Conservation (phyloP, 495 filamentous ascomycete genomes). For the Glarea lozoyensis region DNA sequence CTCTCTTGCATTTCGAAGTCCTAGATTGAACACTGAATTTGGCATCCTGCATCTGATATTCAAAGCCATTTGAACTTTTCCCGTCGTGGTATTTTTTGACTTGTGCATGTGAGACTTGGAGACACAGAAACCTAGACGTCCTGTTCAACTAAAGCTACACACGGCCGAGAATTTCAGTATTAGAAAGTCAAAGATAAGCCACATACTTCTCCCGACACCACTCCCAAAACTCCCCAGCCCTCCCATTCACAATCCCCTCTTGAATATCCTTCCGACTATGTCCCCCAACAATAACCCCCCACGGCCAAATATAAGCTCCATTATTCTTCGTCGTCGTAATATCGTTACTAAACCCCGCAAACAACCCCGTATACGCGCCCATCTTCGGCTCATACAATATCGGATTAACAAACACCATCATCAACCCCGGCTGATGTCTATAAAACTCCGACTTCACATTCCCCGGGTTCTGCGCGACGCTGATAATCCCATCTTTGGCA, state of each 20-base stretch:
- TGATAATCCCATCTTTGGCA: constrained; percentile 14
- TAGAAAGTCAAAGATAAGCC: too few relatives aligned
- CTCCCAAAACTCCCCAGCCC: constrained; percentile 29
- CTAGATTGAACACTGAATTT: too few relatives aligned
- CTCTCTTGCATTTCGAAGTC: too few relatives aligned
- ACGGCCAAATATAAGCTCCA: constrained; percentile 3
- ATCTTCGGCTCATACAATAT: constrained; percentile 23
- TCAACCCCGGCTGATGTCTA: constrained; percentile 18
- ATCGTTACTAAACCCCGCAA: constrained; percentile 26
- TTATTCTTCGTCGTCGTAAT: constrained; percentile 20
- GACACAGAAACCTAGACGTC: too few relatives aligned
- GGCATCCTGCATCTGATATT: too few relatives aligned
- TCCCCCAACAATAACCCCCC: constrained; percentile 7
- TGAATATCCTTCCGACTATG: constrained; percentile 25
- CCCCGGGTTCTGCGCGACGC: constrained; percentile 29
- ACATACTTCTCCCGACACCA: constrained; percentile 23
- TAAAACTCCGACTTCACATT: constrained; percentile 32
- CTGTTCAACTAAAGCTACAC: too few relatives aligned
- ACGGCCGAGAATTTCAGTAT: too few relatives aligned
- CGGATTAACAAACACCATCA: constrained; percentile 13
- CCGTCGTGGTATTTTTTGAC: too few relatives aligned
- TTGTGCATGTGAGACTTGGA: too few relatives aligned
- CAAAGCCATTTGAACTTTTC: too few relatives aligned
- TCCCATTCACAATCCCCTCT: constrained; percentile 31
- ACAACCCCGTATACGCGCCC: constrained; percentile 34